phyloP scores from a whole-genome alignment of 805 yeast species.

The Zygotorulaspora chibaensis region DNA sequence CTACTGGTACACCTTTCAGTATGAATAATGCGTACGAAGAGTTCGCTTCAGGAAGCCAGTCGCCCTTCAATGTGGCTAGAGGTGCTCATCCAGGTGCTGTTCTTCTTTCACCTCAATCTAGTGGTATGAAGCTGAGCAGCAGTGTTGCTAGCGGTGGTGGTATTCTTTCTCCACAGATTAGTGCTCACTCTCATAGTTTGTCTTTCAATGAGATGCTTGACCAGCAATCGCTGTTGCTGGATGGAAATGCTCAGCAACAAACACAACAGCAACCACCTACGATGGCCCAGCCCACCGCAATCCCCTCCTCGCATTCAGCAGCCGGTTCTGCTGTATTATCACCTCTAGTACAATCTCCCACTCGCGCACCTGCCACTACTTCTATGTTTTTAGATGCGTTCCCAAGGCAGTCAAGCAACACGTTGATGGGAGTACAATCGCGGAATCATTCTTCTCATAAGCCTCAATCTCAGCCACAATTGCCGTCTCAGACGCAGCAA shows the following conservation, averaged over 20 bases:
- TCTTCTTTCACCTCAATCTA: constrained; percentile 34
- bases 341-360: constrained; percentile 23
- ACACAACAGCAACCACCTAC: constrained; percentile 4
- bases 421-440: constrained; percentile 9
- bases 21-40: constrained; percentile 20
- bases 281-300: constrained; percentile 1
- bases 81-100: constrained; percentile 43
- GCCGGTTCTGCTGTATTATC: constrained; percentile 32
- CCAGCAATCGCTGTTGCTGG: constrained; percentile 20
- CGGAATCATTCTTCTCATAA: constrained; percentile 9
- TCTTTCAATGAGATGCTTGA: constrained; percentile 25
- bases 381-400: constrained; percentile 24
- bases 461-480: constrained; percentile 7
- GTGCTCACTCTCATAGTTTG: constrained; percentile 15
- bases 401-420: constrained; percentile 21
- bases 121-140: constrained; percentile 20
- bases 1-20: constrained; percentile 2
- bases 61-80: constrained; percentile 27
- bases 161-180: constrained; percentile 15
- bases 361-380: constrained; percentile 12
- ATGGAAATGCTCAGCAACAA: constrained; percentile 12
- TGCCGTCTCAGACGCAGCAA: constrained; percentile 1
- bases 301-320: constrained; percentile 18
- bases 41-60: constrained; percentile 26
- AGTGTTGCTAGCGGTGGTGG: constrained; percentile 15